Conservation (phyloP, 306 rosid species). For the Sesbania bispinosa region DNA sequence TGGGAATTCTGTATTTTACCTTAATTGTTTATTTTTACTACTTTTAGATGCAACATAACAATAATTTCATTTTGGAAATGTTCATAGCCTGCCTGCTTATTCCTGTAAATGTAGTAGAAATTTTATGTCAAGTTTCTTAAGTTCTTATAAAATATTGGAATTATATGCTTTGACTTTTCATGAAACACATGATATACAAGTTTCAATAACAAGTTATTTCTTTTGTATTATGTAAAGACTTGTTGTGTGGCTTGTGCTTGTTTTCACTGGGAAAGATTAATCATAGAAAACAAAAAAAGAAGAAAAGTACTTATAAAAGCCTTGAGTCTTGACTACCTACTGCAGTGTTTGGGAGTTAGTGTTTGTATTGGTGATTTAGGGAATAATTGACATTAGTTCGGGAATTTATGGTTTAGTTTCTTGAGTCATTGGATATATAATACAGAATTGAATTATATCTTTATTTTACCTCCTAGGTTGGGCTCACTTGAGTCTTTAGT, state of each 20-base stretch:
- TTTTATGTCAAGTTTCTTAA: constrained; percentile 3
- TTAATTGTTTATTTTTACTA: background rate
- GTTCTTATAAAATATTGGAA: background rate
- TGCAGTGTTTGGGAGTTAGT: background rate
- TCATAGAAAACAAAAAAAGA: background rate
- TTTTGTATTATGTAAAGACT: too few species aligned
- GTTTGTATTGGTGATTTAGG: background rate
- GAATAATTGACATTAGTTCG: background rate
- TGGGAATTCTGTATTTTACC: background rate
- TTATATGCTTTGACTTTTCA: background rate
- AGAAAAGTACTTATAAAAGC: background rate
- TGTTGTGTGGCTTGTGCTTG: background rate
- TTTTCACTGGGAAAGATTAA: background rate
- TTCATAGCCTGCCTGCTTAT: background rate
- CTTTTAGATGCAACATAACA: background rate
- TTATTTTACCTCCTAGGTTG: background rate
- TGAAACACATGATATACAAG: background rate
- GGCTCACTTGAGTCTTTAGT: background rate
- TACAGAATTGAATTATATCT: background rate
- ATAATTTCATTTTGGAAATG: background rate
- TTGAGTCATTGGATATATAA: background rate
- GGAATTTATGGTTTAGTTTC: constrained; percentile 3
- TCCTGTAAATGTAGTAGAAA: background rate
- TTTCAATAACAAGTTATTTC: too few species aligned
- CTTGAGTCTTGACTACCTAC: too few species aligned